phyloP scores from a whole-genome alignment of 2,329 filamentous ascomycete species.

The Verticillium albo-atrum region DNA sequence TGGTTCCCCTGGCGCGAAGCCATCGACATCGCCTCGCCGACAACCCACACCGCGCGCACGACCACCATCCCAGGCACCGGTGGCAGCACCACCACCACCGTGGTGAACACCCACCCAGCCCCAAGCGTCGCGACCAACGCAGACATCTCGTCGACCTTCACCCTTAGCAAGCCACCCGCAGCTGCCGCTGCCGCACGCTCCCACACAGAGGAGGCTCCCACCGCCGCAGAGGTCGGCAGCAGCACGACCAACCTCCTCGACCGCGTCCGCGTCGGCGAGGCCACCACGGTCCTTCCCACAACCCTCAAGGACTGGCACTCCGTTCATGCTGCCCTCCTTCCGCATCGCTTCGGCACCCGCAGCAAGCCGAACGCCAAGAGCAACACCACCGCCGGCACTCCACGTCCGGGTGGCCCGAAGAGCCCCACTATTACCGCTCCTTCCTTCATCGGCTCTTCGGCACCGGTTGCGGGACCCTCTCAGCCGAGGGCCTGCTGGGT shows the following conservation, averaged over 20 bases:
- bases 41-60: background rate
- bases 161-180: background rate
- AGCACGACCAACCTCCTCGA: background rate
- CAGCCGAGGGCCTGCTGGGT: background rate
- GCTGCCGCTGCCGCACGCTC: background rate
- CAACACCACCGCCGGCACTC: background rate
- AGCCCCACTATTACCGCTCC: background rate
- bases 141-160: background rate
- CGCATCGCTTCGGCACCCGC: background rate
- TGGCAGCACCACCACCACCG: background rate
- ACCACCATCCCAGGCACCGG: background rate
- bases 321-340: background rate
- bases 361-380: background rate
- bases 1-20: constrained; percentile 12
- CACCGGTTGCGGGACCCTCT: background rate
- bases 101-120: background rate
- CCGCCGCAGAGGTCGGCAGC: background rate
- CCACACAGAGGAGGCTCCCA: too few species aligned
- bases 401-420: background rate
- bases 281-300: background rate
- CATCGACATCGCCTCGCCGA: background rate
- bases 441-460: background rate
- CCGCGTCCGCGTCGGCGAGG: background rate
- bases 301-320: background rate
- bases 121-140: background rate